These are phyloP conservation scores for Wallemia ichthyophaga DNA, from an alignment of 1,284 basidiomycete species.

Conservation along the genomic window DNA sequence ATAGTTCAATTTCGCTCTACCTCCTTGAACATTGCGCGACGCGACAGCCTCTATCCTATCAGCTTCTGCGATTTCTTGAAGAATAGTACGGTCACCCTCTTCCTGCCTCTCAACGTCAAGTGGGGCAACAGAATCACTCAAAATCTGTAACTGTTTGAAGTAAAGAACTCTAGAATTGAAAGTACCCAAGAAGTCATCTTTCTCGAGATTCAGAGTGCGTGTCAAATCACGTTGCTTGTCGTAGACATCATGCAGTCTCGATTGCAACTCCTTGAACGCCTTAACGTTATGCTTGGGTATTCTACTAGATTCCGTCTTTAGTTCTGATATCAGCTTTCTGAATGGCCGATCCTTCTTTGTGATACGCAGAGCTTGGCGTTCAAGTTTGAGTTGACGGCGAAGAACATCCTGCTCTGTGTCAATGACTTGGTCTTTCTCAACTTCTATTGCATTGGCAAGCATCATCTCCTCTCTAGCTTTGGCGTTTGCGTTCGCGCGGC, in stretches of 20 bases:
- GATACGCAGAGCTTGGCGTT: not conserved
- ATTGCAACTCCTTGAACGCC: not conserved
- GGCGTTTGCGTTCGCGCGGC: not conserved
- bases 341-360: not conserved
- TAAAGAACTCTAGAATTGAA: not conserved
- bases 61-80: not conserved
- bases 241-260: not conserved
- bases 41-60: not conserved
- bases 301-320: not conserved
- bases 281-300: not conserved
- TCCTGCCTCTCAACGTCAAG: not conserved
- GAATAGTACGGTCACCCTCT: not conserved
- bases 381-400: not conserved
- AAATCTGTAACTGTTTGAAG: not conserved
- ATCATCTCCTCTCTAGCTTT: not conserved
- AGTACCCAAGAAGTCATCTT: not conserved
- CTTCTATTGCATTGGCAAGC: not conserved
- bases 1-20: not conserved
- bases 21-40: not conserved
- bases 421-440: not conserved
- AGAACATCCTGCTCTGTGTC: not conserved
- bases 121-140: not conserved
- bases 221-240: not conserved
- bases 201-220: not conserved
- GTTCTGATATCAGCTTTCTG: not conserved